Percentiles rank a stretch among this genome's conserved stretches.
phyloP scores from a whole-genome alignment of 176 grass and related monocot genomes.

The Secale cereale region DNA sequence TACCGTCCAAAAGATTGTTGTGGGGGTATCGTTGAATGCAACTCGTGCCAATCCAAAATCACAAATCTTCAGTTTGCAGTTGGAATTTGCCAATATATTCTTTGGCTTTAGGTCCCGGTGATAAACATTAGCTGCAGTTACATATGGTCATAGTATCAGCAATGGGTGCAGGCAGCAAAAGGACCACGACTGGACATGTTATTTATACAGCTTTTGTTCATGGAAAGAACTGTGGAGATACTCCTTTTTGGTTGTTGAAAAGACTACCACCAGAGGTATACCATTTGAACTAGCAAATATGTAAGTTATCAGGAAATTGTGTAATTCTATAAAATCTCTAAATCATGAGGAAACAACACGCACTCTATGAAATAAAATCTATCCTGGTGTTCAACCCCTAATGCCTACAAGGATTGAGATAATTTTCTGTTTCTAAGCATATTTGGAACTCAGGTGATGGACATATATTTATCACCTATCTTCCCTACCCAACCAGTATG shows the following conservation, averaged over 20 bases:
- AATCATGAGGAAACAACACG: background rate
- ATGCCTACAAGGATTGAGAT: background rate
- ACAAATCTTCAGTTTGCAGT: slow-evolving; percentile 99
- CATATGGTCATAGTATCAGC: slow-evolving; percentile 32
- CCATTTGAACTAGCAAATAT: slow-evolving; percentile 5
- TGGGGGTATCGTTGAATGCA: slow-evolving; percentile 92
- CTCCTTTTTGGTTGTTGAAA: background rate
- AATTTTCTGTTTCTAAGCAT: background rate
- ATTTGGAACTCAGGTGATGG: background rate
- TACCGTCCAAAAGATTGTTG: slow-evolving; percentile 99
- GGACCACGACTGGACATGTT: background rate
- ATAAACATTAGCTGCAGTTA: slow-evolving; percentile 89
- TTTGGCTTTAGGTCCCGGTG: slow-evolving; percentile 97
- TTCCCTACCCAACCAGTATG: background rate
- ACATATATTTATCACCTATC: background rate
- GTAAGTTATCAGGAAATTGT: background rate
- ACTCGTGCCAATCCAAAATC: slow-evolving; percentile 98
- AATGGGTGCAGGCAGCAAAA: background rate
- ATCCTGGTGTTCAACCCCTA: background rate
- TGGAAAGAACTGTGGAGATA: background rate
- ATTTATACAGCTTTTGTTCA: background rate
- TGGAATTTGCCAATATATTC: slow-evolving; percentile 98
- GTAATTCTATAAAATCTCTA: background rate
- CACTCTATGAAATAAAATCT: background rate
- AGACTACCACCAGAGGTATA: background rate